Evolutionary conservation across 2,329 filamentous ascomycete species (phyloP).

Genomic region (Balansia obtecta): DNA sequence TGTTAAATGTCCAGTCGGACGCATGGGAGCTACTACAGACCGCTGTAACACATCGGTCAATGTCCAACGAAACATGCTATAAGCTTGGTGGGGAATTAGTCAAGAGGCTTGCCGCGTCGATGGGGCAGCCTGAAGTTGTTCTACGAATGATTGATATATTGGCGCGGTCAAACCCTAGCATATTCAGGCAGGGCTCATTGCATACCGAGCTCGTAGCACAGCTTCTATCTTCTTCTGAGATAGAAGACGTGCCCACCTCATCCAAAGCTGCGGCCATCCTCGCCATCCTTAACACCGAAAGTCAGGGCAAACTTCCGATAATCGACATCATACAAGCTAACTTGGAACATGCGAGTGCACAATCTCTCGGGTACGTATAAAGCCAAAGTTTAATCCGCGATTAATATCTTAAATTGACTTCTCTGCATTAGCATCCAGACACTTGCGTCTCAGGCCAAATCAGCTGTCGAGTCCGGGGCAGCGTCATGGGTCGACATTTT

Average conservation of each 20-base stretch:
- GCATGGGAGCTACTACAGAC: constrained; percentile 36
- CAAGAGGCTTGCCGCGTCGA: constrained; percentile 18
- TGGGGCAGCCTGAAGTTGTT: constrained; percentile 16
- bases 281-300: constrained; percentile 31
- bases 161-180: constrained; percentile 28
- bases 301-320: constrained; percentile 30
- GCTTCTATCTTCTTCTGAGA: constrained; percentile 41
- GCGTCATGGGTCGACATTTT: constrained; percentile 37
- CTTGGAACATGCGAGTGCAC: constrained; percentile 33
- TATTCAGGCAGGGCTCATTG: constrained; percentile 30
- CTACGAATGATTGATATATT: constrained; percentile 37
- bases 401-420: neutral
- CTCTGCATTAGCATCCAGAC: constrained; percentile 33
- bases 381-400: neutral
- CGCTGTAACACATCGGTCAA: constrained; percentile 28
- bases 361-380: constrained; percentile 39
- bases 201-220: constrained; percentile 39
- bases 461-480: constrained; percentile 16
- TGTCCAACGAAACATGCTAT: constrained; percentile 23
- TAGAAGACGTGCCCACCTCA: constrained; percentile 25
- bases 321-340: constrained; percentile 42
- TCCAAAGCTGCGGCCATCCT: constrained; percentile 30
- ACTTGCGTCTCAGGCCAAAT: constrained; percentile 33
- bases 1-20: constrained; percentile 20
- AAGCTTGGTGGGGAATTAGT: constrained; percentile 24